A percentile compares a stretch with the other conserved stretches of the same genome.
Evolutionary conservation across 371 early-diverging fungal species (phyloP).

Genomic region (Mortierella sp.): DNA sequence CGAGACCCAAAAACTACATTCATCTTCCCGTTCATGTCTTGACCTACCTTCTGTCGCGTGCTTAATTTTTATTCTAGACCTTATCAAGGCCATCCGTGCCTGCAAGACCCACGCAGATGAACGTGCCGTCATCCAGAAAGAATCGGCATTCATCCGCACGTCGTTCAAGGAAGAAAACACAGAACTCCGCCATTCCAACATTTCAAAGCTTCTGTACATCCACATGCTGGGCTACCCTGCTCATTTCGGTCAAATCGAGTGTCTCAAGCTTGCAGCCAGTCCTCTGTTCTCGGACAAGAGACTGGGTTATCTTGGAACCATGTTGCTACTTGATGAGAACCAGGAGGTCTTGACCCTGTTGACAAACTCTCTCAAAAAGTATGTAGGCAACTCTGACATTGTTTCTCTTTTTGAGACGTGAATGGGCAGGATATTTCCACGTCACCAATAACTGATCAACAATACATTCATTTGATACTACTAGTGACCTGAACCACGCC

Average conservation of each 20-base stretch:
- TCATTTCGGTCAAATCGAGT: slow-evolving; percentile 99
- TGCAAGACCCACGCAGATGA: slow-evolving; percentile 99
- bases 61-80: slow-evolving; percentile 65
- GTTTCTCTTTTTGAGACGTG: neutral
- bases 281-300: slow-evolving; percentile 95
- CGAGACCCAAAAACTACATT: neutral
- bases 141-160: slow-evolving; percentile 96
- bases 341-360: slow-evolving; percentile 96
- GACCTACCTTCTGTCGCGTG: neutral
- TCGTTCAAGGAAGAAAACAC: slow-evolving; percentile 92
- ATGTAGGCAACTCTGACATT: slow-evolving; percentile 16
- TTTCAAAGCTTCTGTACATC: slow-evolving; percentile 96
- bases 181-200: slow-evolving; percentile 89
- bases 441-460: slow-evolving; percentile 17
- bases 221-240: slow-evolving; percentile 98
- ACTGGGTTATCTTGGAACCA: slow-evolving; percentile 96
- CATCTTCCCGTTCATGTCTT: neutral
- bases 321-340: slow-evolving; percentile 97
- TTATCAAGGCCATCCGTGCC: slow-evolving; percentile 95
- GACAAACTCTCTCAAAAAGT: slow-evolving; percentile 98
- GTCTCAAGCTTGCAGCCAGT: slow-evolving; percentile 95
- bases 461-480: slow-evolving; percentile 3
- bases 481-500: slow-evolving; percentile 92
- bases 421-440: slow-evolving; percentile 12
- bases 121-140: slow-evolving; percentile 95